These are phyloP conservation scores for Kwoniella sp. DNA, from an alignment of 768 basidiomycete genomes.

Conservation along the genomic window DNA sequence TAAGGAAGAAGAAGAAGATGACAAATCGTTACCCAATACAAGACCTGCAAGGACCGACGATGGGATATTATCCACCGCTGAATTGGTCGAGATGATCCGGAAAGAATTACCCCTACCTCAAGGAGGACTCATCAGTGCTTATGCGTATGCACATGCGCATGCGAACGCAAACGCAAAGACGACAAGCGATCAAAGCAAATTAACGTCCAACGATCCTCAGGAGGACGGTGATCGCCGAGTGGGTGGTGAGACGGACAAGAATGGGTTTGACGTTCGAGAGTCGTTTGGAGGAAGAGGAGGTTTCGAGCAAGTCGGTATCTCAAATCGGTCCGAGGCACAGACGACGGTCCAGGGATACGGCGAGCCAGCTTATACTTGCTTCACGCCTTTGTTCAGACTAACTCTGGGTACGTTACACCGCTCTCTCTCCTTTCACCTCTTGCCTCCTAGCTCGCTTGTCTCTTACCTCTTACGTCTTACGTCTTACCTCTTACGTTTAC, in stretches of 20 bases:
- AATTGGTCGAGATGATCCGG: slow-evolving; percentile 63
- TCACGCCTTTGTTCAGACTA: slow-evolving; percentile 81
- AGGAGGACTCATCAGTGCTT: slow-evolving; percentile 64
- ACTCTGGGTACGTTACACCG: slow-evolving; percentile 65
- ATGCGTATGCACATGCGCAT: slow-evolving; percentile 55
- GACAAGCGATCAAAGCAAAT: too few species aligned
- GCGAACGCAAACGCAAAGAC: too few species aligned
- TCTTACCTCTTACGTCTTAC: too few species aligned
- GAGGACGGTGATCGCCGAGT: too few species aligned
- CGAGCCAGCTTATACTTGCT: slow-evolving; percentile 86
- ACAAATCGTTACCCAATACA: slow-evolving; percentile 68
- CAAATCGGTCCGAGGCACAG: slow-evolving; percentile 10
- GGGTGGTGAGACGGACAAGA: slow-evolving; percentile 1
- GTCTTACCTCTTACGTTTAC: too few species aligned
- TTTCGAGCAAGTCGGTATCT: slow-evolving; percentile 14
- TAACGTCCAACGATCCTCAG: too few species aligned
- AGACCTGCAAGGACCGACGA: slow-evolving; percentile 65
- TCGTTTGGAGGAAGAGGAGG: slow-evolving; percentile 64
- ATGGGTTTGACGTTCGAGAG: slow-evolving; percentile 26
- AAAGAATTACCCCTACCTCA: slow-evolving; percentile 28
- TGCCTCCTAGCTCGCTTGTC: too few species aligned
- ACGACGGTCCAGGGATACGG: slow-evolving; percentile 48
- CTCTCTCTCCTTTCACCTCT: slow-evolving; percentile 5
- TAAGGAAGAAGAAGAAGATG: slow-evolving; percentile 34
- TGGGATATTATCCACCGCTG: slow-evolving; percentile 67